Evolutionary conservation across 169 alveolate species (phyloP), one percentile per base, ranked within the genome.

Genomic region (Cryptosporidium parvum): DNA sequence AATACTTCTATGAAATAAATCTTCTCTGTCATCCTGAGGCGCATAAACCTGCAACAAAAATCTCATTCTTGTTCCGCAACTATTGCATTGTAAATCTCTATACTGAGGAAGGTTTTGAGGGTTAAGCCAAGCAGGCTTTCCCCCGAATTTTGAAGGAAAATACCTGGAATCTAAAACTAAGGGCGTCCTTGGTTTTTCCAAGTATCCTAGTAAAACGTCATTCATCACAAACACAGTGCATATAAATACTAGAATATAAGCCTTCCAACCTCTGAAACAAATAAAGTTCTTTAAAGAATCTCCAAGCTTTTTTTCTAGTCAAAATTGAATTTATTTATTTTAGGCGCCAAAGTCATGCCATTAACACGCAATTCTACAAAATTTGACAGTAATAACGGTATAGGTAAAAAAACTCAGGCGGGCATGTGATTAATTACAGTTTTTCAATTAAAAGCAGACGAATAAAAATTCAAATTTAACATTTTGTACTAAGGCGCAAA

Each of bases 111-210:
- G 93, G 59, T 53, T 84, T 26, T 85, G 72, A 37, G 85, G 92
- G 73, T 91, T 85, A 23, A 68, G 89, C 94, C 94, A 92, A 21
- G 86, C 92, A 6, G 94, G 94, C 44, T 42, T 67, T 14, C 94
- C 94, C 26, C 94, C 94, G 12, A 86, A 85, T 31, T 92, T 92
- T 56, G 94, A 92, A 3, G 94, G 94, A 65, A 92, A 92, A 59
- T 48, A 69, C 61, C 39, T 29, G 31, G 80, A 48, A 65, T 52
- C 39, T 44, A 80, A 42, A 16, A 65, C 35, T 26, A 21, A 1
- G 23, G 31, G 26, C 23, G 35, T 80, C 26, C 67, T 23, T 29
- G 89, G 75, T 18, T 80, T 67, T 18, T 80, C 89, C 33, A 80
- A 51, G 39, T 62, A 80, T 26, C 89, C 89, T n/a, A 80, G 48